Evolutionary conservation across 164 flowering plant genomes (phyloP), one percentile per base, ranked within the genome.

Genomic region (Liriodendron chinense): DNA sequence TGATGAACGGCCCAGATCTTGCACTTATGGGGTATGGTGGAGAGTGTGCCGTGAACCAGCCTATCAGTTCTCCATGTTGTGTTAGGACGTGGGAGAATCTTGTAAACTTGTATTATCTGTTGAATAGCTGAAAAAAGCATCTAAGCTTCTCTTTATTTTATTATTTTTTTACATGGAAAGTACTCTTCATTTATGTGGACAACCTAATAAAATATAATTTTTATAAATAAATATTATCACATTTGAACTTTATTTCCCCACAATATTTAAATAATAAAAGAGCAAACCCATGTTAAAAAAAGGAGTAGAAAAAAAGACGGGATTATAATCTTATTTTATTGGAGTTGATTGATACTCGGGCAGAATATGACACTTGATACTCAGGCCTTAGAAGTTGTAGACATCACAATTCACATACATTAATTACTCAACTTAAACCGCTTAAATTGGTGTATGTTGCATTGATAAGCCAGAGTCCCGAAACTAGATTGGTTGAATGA

Each of bases 1-100:
- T 53, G 59, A 12, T 53, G 13, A 16, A 53, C 18, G 59, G 13
- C 22, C 65, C n/a, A 43, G 47, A 25, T 14, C 28, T 21, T 50
- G 47, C 7, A 25, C 7, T 10, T 13, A 72, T 61, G 66, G 49
- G 20, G 21, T n/a, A 56, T 47, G 22, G 8, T 53, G 25, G 24
- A 21, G 23, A 34, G 43, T 48, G 13, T 18, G 59, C 18, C 59
- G 16, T 2, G 59, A 53, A 53, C 18, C 59, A 10, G 13, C 59
- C 12, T 16, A 10, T 13, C 13, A 16, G 13, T 53, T 53, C 16
- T 53, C 59, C 13, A 12, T 53, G 59, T 59, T 20, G 65, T 9
- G 24, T 49, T 63, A 47, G 18, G 75, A 73, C 68, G 69, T 48
- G 61, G 5, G 75, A 48, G 68, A 65, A 73, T 69, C 71, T 69